Evolutionary conservation across 106 monocot species (phyloP), one percentile per base, ranked within the genome.

Genomic region (Dioscorea zingiberensis): DNA sequence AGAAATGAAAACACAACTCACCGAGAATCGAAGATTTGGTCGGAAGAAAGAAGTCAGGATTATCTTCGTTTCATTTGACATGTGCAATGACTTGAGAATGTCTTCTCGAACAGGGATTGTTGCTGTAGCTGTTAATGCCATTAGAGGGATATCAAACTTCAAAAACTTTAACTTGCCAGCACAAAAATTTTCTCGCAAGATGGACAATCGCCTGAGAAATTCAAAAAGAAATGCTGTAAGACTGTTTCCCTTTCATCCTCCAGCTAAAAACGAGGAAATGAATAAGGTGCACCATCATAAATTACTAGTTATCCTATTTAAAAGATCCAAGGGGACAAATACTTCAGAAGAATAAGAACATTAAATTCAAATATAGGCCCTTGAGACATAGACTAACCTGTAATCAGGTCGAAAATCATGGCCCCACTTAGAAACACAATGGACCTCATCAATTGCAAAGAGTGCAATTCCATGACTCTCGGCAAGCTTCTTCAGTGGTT

Each of bases 371-470:
- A 38, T 6, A 38, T 38, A 38, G 38, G 30, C 30, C n/a, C 30
- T 30, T 2, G 7, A 30, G 30, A 30, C 2, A 7, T 7, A 3
- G 30, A 30, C 30, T 38, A 38, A 97, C 97, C 97, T 84, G 71
- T 98, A 98, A 73, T 85, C 83, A n/a, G 92, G 97, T 54, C 97
- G 76, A 69, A 98, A 98, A 79, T 98, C 97, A 86, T 98, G 97
- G 26, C 97, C 97, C 97, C 97, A 98, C 77, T 98, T 86, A 12
- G 97, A 92, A 68, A 98, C 81, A 68, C 97, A 98, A 67, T 98
- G 97, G 68, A 69, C 97, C 84, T 98, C 97, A 86, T 98, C 97
- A 69, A 98, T 84, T 21, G 97, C 97, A 86, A 92, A 92, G 3
- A 98, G 81, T 67, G 88, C 88, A 85, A 98, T 98, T 45, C 92